phyloP scores from a whole-genome alignment of 73 alveolate genomes.

The Stentor coeruleus region DNA sequence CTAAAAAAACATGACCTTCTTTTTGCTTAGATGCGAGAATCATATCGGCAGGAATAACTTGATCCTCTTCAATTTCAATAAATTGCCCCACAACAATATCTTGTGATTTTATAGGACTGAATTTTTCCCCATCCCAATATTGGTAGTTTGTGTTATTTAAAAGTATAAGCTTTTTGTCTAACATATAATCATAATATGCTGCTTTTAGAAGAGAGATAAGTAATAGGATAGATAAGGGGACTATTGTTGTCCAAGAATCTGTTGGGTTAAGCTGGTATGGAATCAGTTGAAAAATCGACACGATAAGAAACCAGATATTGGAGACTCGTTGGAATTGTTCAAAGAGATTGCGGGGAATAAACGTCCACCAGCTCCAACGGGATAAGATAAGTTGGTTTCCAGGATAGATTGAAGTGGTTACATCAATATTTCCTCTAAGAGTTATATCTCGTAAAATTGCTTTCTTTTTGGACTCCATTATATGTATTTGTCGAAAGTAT shows the following conservation, averaged over 20 bases:
- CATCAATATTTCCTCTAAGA: too few relatives aligned
- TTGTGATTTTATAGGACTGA: background rate
- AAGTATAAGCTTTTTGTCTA: background rate
- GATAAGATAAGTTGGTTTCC: too few relatives aligned
- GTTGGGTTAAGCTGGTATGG: slow-evolving; percentile 22
- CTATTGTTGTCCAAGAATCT: slow-evolving; percentile 21
- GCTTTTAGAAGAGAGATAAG: slow-evolving; percentile 13
- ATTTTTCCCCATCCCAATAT: background rate
- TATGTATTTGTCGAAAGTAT: too few relatives aligned
- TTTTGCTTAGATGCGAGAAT: slow-evolving; percentile 59
- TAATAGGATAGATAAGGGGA: slow-evolving; percentile 14
- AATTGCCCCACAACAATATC: slow-evolving; percentile 14
- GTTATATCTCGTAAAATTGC: too few relatives aligned
- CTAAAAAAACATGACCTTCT: slow-evolving; percentile 87
- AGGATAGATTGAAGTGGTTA: too few relatives aligned
- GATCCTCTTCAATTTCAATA: slow-evolving; percentile 37
- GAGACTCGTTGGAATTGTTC: slow-evolving; percentile 27
- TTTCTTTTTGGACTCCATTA: too few relatives aligned
- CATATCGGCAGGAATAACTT: slow-evolving; percentile 81
- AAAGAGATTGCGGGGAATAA: too few relatives aligned
- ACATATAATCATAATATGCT: background rate
- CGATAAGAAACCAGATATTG: slow-evolving; percentile 23
- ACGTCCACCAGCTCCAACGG: too few relatives aligned
- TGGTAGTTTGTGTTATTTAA: background rate
- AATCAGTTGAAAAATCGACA: slow-evolving; percentile 14